Evolutionary conservation across 2,329 filamentous ascomycete genomes (phyloP).

Genomic region (Fusarium albidum): DNA sequence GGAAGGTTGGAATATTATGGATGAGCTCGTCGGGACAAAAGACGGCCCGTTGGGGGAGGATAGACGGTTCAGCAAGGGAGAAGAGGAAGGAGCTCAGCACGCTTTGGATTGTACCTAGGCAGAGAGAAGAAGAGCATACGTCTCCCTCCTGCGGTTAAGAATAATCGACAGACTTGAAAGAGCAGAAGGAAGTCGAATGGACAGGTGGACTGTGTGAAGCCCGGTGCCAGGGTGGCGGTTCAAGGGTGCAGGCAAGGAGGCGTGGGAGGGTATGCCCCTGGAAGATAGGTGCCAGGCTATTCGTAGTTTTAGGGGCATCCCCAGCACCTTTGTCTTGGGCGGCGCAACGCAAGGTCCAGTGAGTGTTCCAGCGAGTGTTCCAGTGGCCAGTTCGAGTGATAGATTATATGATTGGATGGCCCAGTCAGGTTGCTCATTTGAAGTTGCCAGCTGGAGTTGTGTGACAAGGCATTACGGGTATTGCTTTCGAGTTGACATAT

Average conservation of each 20-base stretch:
- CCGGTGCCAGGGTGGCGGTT: conserved; percentile 1
- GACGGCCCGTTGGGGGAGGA: no score
- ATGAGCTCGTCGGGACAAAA: neutral
- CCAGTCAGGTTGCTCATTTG: neutral
- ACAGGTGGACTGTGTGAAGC: conserved; percentile 4
- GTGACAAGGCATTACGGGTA: neutral
- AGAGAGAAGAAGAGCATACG: no score
- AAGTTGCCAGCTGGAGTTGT: neutral
- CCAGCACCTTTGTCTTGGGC: neutral
- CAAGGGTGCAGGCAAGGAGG: conserved; percentile 5
- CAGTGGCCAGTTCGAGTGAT: neutral
- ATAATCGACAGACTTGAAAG: neutral
- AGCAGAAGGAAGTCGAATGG: neutral
- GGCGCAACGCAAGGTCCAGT: no score
- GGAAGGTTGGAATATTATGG: neutral
- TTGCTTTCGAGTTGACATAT: neutral
- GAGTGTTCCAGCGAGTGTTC: neutral
- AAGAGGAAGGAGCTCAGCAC: no score
- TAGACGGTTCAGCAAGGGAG: no score
- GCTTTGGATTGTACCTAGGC: no score
- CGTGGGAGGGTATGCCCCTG: neutral
- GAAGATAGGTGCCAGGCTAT: neutral
- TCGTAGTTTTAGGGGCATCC: neutral
- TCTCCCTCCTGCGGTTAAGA: neutral
- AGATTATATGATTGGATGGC: neutral